These are phyloP conservation scores for Eucalyptus marginata DNA, from an alignment of 345 rosid genomes.

Conservation along the genomic window DNA sequence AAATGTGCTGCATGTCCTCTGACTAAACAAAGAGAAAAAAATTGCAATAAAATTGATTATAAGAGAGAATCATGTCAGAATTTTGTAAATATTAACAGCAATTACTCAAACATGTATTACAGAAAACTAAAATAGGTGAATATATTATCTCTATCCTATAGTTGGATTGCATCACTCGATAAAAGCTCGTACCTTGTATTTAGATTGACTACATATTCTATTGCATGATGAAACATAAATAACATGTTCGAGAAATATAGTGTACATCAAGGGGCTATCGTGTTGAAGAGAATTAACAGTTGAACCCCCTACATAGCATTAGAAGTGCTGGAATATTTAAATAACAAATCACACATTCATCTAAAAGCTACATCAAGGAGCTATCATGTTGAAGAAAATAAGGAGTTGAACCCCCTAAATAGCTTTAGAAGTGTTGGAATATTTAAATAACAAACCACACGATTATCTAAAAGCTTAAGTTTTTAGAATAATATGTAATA, in stretches of 20 bases:
- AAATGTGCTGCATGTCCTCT: not conserved
- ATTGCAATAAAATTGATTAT: not conserved
- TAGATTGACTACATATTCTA: not conserved
- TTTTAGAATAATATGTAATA: too few species aligned
- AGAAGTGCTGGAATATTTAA: too few species aligned
- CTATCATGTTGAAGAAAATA: not conserved
- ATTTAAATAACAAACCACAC: too few species aligned
- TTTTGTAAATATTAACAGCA: not conserved
- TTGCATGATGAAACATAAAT: not conserved
- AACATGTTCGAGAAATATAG: not conserved
- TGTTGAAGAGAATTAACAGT: not conserved
- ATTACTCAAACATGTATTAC: not conserved
- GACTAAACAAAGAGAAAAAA: not conserved
- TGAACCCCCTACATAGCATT: not conserved
- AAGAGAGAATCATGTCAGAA: not conserved
- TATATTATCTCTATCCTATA: not conserved
- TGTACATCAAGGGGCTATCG: not conserved
- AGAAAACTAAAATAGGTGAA: not conserved
- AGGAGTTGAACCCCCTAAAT: not conserved
- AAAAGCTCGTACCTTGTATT: not conserved
- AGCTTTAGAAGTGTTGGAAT: not conserved
- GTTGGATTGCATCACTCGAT: not conserved
- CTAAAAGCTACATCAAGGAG: not conserved
- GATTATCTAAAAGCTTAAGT: too few species aligned
- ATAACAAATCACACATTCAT: too few species aligned